Evolutionary conservation across 257 asterid species (phyloP).

Genomic region (Solanum rostratum): DNA sequence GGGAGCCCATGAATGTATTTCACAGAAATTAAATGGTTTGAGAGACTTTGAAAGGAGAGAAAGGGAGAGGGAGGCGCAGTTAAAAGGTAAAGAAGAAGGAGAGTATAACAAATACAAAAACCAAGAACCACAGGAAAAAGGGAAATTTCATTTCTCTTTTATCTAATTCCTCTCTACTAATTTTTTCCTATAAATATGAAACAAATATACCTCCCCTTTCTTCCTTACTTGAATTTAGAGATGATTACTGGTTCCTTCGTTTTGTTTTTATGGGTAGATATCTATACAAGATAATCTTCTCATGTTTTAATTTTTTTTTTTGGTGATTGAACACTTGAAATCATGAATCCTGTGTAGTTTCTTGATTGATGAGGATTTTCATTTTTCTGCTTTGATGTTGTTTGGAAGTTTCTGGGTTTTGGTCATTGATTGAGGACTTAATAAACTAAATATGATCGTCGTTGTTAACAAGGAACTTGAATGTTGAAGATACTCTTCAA

Average conservation of each 20-base stretch:
- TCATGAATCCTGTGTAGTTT: not conserved
- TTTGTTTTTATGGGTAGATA: not conserved
- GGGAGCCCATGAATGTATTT: not conserved
- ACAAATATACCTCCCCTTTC: not conserved
- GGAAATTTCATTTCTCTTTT: not conserved
- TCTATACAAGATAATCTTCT: not conserved
- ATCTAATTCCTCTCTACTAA: not conserved
- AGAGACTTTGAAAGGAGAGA: not conserved
- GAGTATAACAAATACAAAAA: not conserved
- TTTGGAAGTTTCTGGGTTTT: slow-evolving; percentile 1
- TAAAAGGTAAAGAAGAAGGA: not conserved
- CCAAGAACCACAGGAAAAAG: not conserved
- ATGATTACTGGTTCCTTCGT: not conserved
- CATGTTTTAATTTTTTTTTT: not conserved
- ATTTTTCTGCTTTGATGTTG: not conserved
- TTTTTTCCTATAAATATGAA: not conserved
- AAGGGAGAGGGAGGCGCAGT: slow-evolving; percentile 4
- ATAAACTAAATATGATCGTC: not conserved
- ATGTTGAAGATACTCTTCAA: not conserved
- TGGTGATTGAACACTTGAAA: not conserved
- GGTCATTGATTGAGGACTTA: not conserved
- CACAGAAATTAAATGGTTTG: not conserved
- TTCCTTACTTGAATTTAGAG: not conserved
- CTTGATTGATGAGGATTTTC: not conserved
- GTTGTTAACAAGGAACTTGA: not conserved